phyloP scores from a whole-genome alignment of 495 filamentous ascomycete genomes.

The Podospora pseudoanserina region DNA sequence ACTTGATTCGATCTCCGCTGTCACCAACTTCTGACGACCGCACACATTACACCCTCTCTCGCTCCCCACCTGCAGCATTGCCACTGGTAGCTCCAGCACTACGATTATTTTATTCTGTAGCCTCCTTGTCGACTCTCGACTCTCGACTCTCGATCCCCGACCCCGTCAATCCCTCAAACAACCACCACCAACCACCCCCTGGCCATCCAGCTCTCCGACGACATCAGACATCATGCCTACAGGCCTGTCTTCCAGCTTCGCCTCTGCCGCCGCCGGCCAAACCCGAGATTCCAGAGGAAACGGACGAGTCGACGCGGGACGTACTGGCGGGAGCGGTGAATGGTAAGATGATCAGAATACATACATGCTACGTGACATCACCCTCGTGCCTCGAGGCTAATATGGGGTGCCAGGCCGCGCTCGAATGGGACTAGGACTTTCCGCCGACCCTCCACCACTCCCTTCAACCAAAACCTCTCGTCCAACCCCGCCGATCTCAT shows the following conservation, averaged over 20 bases:
- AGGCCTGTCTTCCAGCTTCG: slow-evolving; percentile 78
- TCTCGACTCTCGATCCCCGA: not conserved
- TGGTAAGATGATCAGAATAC: slow-evolving; percentile 28
- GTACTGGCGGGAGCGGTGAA: slow-evolving; percentile 34
- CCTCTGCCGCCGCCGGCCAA: slow-evolving; percentile 75
- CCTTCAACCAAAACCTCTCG: slow-evolving; percentile 36
- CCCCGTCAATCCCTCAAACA: too few relatives aligned
- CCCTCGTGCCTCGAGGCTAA: not conserved
- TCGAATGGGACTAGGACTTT: slow-evolving; percentile 83
- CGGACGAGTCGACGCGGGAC: slow-evolving; percentile 27
- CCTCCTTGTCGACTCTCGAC: not conserved
- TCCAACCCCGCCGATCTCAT: slow-evolving; percentile 23
- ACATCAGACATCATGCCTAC: slow-evolving; percentile 56
- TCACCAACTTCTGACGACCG: slow-evolving; percentile 16
- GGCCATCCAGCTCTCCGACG: not conserved
- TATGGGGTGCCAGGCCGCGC: slow-evolving; percentile 39
- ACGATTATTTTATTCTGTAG: not conserved
- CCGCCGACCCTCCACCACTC: slow-evolving; percentile 68
- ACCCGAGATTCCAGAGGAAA: slow-evolving; percentile 47
- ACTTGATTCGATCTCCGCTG: slow-evolving; percentile 15
- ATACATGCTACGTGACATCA: not conserved
- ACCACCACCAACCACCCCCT: not conserved
- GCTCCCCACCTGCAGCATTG: not conserved
- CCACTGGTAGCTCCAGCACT: not conserved
- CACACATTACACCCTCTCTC: not conserved